Evolutionary conservation across 225 moss, liverwort and hornwort genomes (phyloP).

Genomic region (Anthoceros angustus): DNA sequence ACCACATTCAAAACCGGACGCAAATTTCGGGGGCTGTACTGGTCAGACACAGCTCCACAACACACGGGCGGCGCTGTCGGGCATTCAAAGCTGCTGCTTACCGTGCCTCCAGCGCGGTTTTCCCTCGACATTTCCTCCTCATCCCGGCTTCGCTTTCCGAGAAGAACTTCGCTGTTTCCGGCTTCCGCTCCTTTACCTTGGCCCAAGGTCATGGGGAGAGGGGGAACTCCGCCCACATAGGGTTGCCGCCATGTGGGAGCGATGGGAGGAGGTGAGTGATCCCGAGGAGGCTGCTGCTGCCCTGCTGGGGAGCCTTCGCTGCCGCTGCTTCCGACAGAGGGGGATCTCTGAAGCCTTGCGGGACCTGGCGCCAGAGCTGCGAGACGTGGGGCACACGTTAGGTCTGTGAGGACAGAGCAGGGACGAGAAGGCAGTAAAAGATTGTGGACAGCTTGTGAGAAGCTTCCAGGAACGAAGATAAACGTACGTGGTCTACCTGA

Average conservation of each 20-base stretch:
- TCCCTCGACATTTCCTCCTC: constrained; percentile 64
- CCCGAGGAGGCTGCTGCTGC: constrained; percentile 28
- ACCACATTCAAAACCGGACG: too few species aligned
- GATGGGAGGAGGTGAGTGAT: constrained; percentile 49
- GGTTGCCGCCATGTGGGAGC: constrained; percentile 52
- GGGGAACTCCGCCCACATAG: constrained; percentile 56
- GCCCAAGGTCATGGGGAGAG: constrained; percentile 51
- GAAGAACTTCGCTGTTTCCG: constrained; percentile 50
- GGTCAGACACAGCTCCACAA: not conserved
- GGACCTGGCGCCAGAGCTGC: constrained; percentile 24
- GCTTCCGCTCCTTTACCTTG: constrained; percentile 58
- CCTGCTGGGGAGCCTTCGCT: constrained; percentile 86
- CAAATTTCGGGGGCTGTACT: too few species aligned
- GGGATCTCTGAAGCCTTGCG: constrained; percentile 37
- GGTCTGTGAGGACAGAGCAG: not conserved
- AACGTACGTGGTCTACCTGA: not conserved
- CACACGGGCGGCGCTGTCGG: not conserved
- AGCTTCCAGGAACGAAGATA: not conserved
- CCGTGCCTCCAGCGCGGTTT: constrained; percentile 46
- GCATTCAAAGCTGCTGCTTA: constrained; percentile 22
- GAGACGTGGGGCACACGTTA: not conserved
- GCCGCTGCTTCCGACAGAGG: constrained; percentile 81
- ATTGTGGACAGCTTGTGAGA: not conserved
- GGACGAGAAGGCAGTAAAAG: not conserved
- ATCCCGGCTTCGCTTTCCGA: constrained; percentile 77